Percentiles rank a stretch among this genome's conserved stretches.
Conservation (phyloP, 1,284 basidiomycete genomes). For the Rhodotorula sp. region DNA sequence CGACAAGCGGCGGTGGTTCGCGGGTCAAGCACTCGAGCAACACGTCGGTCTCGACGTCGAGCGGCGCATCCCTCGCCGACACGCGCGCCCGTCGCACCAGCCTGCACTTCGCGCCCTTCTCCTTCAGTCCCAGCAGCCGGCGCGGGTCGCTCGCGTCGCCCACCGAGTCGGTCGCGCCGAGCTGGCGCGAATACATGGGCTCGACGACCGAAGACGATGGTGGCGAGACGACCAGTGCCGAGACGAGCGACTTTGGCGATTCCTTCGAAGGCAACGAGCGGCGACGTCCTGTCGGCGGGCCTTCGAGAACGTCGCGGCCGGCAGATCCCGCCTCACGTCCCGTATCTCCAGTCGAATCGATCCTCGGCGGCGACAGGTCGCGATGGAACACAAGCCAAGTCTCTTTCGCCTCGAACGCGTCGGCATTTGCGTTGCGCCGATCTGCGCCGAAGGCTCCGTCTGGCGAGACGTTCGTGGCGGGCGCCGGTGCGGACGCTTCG, state of each 20-base stretch:
- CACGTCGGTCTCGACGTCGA: slow-evolving; percentile 1
- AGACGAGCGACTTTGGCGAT: slow-evolving; percentile 20
- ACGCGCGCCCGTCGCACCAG: background rate
- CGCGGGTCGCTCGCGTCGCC: background rate
- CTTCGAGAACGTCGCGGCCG: slow-evolving; percentile 10
- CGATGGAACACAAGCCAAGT: slow-evolving; percentile 26
- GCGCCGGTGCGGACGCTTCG: background rate
- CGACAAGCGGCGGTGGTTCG: background rate
- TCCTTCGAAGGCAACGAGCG: slow-evolving; percentile 1
- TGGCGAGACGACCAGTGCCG: slow-evolving; percentile 12
- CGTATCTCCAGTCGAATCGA: slow-evolving; percentile 19
- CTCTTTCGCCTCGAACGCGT: slow-evolving; percentile 25
- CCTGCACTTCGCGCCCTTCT: background rate
- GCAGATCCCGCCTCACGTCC: background rate
- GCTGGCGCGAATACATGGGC: slow-evolving; percentile 29
- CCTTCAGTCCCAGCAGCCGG: background rate
- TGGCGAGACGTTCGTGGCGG: background rate
- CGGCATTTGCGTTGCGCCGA: slow-evolving; percentile 5
- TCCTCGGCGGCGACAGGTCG: slow-evolving; percentile 16
- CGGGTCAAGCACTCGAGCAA: slow-evolving; percentile 9
- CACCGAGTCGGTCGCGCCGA: background rate
- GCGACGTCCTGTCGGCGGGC: background rate
- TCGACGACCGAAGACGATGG: slow-evolving; percentile 12
- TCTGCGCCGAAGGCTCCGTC: too few relatives aligned
- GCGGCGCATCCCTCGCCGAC: background rate